These are phyloP conservation scores for Thraustotheca clavata DNA, from an alignment of 352 stramenopile genomes.

Conservation along the genomic window DNA sequence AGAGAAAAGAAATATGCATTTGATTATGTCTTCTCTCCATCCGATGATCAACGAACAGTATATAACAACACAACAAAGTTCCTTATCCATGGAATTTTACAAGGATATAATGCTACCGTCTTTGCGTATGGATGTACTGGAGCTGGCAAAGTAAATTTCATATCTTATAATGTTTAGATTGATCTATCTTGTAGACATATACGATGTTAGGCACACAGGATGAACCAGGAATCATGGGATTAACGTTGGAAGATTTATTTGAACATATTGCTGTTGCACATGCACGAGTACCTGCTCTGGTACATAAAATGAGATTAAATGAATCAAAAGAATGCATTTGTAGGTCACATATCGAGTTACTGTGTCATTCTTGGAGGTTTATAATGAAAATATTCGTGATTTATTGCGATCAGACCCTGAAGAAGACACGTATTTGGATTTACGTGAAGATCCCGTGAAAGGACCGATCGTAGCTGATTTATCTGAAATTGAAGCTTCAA, in stretches of 20 bases:
- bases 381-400: constrained; percentile 92
- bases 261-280: constrained; percentile 42
- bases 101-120: constrained; percentile 88
- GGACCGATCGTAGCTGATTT: constrained; percentile 79
- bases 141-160: constrained; percentile 45
- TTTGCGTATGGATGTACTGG: constrained; percentile 87
- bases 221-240: constrained; percentile 83
- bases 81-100: constrained; percentile 78
- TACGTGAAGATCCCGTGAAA: constrained; percentile 81
- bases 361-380: constrained; percentile 87
- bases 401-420: constrained; percentile 43
- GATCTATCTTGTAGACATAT: constrained; percentile 43
- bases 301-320: constrained; percentile 25
- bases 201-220: constrained; percentile 84
- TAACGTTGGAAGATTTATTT: constrained; percentile 82
- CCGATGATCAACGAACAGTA: constrained; percentile 62
- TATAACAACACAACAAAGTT: constrained; percentile 85
- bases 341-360: constrained; percentile 52
- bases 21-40: constrained; percentile 76
- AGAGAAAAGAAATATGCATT: constrained; percentile 85
- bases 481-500: constrained; percentile 73
- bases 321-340: neutral
- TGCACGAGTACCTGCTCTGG: constrained; percentile 15
- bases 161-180: neutral
- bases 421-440: constrained; percentile 34